These are phyloP conservation scores for Pseudocercospora cruenta DNA, from an alignment of 2,329 filamentous ascomycete genomes.

Conservation along the genomic window DNA sequence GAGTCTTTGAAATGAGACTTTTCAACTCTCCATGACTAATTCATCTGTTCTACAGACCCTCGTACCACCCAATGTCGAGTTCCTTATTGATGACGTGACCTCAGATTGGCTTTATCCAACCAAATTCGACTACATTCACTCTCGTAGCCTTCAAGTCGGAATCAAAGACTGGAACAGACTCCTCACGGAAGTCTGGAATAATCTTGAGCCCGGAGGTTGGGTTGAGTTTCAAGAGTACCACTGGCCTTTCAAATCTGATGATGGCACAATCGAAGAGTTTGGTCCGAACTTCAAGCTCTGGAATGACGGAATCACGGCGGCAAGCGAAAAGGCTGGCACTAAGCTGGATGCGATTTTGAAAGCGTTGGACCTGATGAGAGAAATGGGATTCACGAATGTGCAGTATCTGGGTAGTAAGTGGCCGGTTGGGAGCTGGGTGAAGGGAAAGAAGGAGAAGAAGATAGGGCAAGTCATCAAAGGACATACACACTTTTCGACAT, in stretches of 20 bases:
- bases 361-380: neutral
- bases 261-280: neutral
- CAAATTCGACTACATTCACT: slow-evolving; percentile 46
- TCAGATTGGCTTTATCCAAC: slow-evolving; percentile 45
- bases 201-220: slow-evolving; percentile 22
- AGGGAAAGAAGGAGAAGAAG: slow-evolving; percentile 2
- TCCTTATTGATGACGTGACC: slow-evolving; percentile 53
- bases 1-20: neutral
- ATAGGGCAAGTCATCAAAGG: neutral
- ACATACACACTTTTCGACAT: neutral
- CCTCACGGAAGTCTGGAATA: slow-evolving; percentile 11
- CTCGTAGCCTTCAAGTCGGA: slow-evolving; percentile 50
- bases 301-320: neutral
- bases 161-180: slow-evolving; percentile 47
- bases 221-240: slow-evolving; percentile 19
- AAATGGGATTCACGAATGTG: neutral
- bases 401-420: neutral
- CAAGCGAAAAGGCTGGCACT: neutral
- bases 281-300: slow-evolving; percentile 1
- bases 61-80: slow-evolving; percentile 52
- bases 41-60: slow-evolving; percentile 30
- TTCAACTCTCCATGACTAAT: neutral
- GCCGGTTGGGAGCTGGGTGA: neutral
- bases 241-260: neutral
- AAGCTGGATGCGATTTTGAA: neutral